Evolutionary conservation across 371 early-diverging fungal genomes (phyloP).

Genomic region (Zancudomyces culisetae): DNA sequence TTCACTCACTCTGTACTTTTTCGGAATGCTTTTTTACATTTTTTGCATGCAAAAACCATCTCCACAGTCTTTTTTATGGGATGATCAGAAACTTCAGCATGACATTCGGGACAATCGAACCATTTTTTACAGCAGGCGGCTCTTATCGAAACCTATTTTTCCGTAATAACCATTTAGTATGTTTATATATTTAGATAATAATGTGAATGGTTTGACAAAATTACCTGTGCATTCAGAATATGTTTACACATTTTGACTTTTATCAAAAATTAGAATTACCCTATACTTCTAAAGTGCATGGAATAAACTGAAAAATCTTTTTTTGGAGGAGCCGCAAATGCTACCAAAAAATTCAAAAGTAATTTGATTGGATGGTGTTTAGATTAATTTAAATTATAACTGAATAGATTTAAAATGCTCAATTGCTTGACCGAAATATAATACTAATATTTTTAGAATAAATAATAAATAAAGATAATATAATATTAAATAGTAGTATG

Average conservation of each 20-base stretch:
- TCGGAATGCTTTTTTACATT: conserved; percentile 90
- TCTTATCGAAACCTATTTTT: conserved; percentile 60
- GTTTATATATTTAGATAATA: background rate
- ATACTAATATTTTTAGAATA: no score
- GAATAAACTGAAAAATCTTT: no score
- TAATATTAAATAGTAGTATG: no score
- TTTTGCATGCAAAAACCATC: conserved; percentile 94
- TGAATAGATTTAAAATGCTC: no score
- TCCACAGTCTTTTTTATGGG: conserved; percentile 59
- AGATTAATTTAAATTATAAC: no score
- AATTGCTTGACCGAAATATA: no score
- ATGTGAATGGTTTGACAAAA: background rate
- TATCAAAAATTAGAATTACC: no score
- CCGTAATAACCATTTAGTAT: background rate
- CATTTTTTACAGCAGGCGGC: conserved; percentile 87
- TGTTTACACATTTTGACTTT: conserved; percentile 71
- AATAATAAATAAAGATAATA: no score
- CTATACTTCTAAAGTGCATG: no score
- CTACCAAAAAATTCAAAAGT: no score
- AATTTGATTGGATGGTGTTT: no score
- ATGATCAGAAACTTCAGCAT: conserved; percentile 67
- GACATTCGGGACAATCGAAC: conserved; percentile 95
- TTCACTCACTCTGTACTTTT: conserved; percentile 51
- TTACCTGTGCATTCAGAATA: conserved; percentile 87
- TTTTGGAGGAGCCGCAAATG: no score